Base-by-base conservation (phyloP, 208 protist species). In the Novymonas esmeraldas region DNA sequence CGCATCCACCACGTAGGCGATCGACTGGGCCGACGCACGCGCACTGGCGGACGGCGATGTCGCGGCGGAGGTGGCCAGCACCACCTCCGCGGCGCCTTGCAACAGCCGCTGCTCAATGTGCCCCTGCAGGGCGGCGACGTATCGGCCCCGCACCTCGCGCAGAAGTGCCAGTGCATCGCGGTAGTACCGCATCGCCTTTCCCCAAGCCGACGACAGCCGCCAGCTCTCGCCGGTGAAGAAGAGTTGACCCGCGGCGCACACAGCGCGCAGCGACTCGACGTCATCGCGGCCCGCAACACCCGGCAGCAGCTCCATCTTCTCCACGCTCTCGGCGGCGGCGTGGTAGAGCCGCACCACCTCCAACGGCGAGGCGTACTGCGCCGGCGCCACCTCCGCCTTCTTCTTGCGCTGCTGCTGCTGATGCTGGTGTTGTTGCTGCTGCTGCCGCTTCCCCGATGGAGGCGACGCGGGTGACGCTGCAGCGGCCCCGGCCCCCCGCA, bases 301-400 rank as follows among this genome's bases (percentile, higher is more conserved):
- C 1, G 90, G 90, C 41, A 95, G 73, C 59, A 93, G 73, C 72
- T 92, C 81, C 83, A 95, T 89, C 66, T 92, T 76, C 18, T 76
- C 85, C 20, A 93, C 70, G 24, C 78, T 81, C 22, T 86, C 81
- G 11, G 81, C 54, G 16, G 78, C 90, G 2, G 87, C 78, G 68
- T 90, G 79, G 70, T 89, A 95, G 14, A 95, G 78, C 0, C 87
- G 90, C 44, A 90, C 85, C 42, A 95, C 82, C 71, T 95, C 87
- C n/a, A 92, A 70, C 18, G 90, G 87, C 0, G 87, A 93, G 22
- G 84, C 90, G 54, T 82, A 93, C 71, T 93, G 90, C 59, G 76
- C 62, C 10, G 85, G 76, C 6, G 79, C 33, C 16, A 95, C 55
- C 38, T 87, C 87, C 22, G 62, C 73, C 55, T 81, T 80, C 46